These are phyloP conservation scores for Beauveria asiatica DNA, from an alignment of 2,329 filamentous ascomycete species.

Conservation along the genomic window DNA sequence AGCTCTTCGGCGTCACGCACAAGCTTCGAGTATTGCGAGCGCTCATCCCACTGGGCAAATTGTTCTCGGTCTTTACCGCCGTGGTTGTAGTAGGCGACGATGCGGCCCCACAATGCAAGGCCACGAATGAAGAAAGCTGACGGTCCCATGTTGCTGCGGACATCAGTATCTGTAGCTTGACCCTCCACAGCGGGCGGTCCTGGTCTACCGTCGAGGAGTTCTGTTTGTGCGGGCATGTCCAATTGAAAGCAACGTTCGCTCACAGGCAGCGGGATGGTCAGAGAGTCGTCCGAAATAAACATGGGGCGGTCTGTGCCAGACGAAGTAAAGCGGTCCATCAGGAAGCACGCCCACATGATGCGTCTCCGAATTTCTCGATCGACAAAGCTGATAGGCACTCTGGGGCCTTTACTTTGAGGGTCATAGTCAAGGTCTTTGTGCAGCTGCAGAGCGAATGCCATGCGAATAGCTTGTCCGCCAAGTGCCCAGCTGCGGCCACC, in stretches of 20 bases:
- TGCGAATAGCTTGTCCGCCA: conserved; percentile 87
- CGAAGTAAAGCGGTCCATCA: conserved; percentile 97
- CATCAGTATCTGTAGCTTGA: conserved; percentile 51
- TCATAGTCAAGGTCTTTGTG: conserved; percentile 87
- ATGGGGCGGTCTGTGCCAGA: conserved; percentile 88
- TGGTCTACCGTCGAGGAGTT: conserved; percentile 67
- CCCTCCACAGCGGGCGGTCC: conserved; percentile 54
- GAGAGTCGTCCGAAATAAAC: conserved; percentile 81
- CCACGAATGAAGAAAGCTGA: conserved; percentile 81
- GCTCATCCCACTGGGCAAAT: conserved; percentile 69
- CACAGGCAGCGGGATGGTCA: conserved; percentile 84
- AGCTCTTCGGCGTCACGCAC: conserved; percentile 65
- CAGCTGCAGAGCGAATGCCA: conserved; percentile 92
- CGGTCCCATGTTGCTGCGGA: conserved; percentile 83
- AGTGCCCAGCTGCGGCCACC: conserved; percentile 94
- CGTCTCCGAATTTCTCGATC: conserved; percentile 87
- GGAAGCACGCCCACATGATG: conserved; percentile 96
- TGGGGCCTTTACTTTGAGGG: conserved; percentile 54
- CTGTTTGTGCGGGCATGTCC: conserved; percentile 81
- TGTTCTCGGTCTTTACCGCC: conserved; percentile 74
- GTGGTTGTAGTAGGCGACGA: conserved; percentile 84
- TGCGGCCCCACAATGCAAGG: conserved; percentile 81
- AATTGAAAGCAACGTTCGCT: conserved; percentile 85
- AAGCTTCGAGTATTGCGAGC: conserved; percentile 68
- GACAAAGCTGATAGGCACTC: conserved; percentile 70